These are phyloP conservation scores for Neurospora pannonica DNA, from an alignment of 495 filamentous ascomycete genomes.

Conservation along the genomic window DNA sequence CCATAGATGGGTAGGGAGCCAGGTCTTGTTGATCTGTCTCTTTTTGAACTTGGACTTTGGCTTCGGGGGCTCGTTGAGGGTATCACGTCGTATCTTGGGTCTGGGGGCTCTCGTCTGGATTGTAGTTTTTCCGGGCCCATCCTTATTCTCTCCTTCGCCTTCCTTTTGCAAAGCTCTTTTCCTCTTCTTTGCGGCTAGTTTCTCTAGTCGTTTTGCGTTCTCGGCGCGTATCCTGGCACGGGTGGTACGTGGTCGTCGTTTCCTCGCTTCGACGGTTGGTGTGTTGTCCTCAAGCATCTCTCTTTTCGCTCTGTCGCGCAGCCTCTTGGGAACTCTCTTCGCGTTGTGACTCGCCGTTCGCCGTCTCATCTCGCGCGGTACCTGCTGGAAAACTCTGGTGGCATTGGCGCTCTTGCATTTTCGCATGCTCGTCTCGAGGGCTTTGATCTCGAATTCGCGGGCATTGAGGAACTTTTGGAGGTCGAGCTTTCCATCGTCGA, in stretches of 20 bases:
- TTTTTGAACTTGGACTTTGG: slow-evolving; percentile 68
- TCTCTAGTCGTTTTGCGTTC: slow-evolving; percentile 62
- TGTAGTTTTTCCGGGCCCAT: slow-evolving; percentile 11
- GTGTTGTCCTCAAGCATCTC: slow-evolving; percentile 94
- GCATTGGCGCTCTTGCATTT: slow-evolving; percentile 57
- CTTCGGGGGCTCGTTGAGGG: slow-evolving; percentile 55
- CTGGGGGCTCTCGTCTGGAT: slow-evolving; percentile 35
- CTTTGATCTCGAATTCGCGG: slow-evolving; percentile 79
- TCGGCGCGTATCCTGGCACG: slow-evolving; percentile 69
- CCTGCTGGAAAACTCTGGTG: slow-evolving; percentile 76
- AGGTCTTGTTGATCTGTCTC: slow-evolving; percentile 79
- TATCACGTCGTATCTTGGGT: slow-evolving; percentile 63
- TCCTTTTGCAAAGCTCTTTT: slow-evolving; percentile 43
- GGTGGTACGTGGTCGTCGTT: slow-evolving; percentile 59
- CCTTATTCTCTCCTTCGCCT: slow-evolving; percentile 1
- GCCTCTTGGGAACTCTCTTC: slow-evolving; percentile 74
- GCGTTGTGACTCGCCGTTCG: slow-evolving; percentile 92
- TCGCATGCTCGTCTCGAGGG: slow-evolving; percentile 69
- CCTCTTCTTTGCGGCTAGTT: slow-evolving; percentile 49
- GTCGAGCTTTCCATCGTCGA: slow-evolving; percentile 71
- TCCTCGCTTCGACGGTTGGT: slow-evolving; percentile 63
- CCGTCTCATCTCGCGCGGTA: slow-evolving; percentile 73
- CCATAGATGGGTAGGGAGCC: slow-evolving; percentile 91
- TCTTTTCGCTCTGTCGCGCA: slow-evolving; percentile 57
- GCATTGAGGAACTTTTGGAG: slow-evolving; percentile 71